Evolutionary conservation across 2,329 filamentous ascomycete species (phyloP), one percentile per base, ranked within the genome.

Genomic region (Pestalotiopsis sp.): DNA sequence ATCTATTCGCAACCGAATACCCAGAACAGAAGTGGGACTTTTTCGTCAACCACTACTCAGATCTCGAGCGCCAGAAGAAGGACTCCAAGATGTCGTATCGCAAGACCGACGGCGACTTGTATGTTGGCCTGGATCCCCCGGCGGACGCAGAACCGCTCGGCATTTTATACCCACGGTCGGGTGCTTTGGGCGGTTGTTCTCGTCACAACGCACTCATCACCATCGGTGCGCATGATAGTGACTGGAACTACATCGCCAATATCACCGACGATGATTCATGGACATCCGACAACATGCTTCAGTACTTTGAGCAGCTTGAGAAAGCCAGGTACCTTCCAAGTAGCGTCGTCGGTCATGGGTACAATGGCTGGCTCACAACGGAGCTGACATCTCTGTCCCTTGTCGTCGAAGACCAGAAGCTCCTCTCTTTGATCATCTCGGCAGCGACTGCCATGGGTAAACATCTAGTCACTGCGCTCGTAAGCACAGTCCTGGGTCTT

Each of bases 31-130:
- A 79, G 58, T 91, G 89, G 88, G 84, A 89, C 78, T 90, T 87
- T 77, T 91, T 85, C 70, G 87, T 91, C 68, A 84, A 86, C 65
- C 89, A 91, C 76, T 90, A 89, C 72, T 77, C 81, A 5, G 83
- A 90, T 70, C 76, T 83, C 20, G 76, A 70, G 3, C 82, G 84
- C 12, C 84, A 87, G 71, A 79, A 82, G 45, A 79, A 82, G 59
- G 86, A 90, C 73, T 85, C 79, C 72, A 88, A 91, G 78, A 77
- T 80, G 72, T 79, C 77, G 0, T 84, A 80, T 70, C 69, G 75
- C 17, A 77, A 73, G 12, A 64, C 79, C 0, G 74, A 82, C 27
- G 83, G 83, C 2, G 72, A 74, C 31, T 69, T 78, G 5, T 85
- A 79, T 55, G 74, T 75, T 4, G 79, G 80, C 5, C 67, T 66